Conservation (phyloP, 1,139 yeast genomes). For the Torulaspora globosa region DNA sequence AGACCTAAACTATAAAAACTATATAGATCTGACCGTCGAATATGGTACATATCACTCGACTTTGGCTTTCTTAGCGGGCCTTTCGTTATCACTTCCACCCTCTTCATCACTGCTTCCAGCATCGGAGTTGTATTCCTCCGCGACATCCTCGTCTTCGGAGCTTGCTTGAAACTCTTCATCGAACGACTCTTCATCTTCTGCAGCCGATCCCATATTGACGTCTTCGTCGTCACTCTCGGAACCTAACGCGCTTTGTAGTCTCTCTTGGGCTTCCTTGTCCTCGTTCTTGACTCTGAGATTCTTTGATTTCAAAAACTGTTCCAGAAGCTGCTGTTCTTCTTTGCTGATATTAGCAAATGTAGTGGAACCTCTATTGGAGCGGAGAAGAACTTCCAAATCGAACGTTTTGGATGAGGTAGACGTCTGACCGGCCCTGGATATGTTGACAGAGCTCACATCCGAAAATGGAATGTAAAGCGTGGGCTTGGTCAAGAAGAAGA, state of each 20-base stretch:
- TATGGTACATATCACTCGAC: slow-evolving; percentile 21
- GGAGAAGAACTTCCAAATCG: slow-evolving; percentile 75
- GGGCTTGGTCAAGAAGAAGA: slow-evolving; percentile 89
- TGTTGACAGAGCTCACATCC: slow-evolving; percentile 70
- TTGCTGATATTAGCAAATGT: slow-evolving; percentile 85
- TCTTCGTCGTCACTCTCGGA: slow-evolving; percentile 68
- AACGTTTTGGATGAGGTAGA: slow-evolving; percentile 83
- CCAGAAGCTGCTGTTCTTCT: slow-evolving; percentile 82
- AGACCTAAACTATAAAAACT: slow-evolving; percentile 5
- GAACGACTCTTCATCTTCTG: slow-evolving; percentile 64
- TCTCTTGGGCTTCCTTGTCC: slow-evolving; percentile 78
- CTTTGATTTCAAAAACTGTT: slow-evolving; percentile 70
- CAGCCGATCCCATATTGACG: slow-evolving; percentile 67
- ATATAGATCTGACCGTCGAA: neutral
- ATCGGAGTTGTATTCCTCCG: slow-evolving; percentile 85
- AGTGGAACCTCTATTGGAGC: slow-evolving; percentile 65
- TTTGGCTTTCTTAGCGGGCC: slow-evolving; percentile 37
- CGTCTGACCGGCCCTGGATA: slow-evolving; percentile 85
- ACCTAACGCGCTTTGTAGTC: slow-evolving; percentile 71
- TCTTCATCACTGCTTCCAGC: slow-evolving; percentile 48
- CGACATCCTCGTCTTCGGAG: slow-evolving; percentile 63
- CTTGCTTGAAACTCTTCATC: slow-evolving; percentile 66
- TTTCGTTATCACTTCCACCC: slow-evolving; percentile 42
- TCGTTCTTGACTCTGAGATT: slow-evolving; percentile 81
- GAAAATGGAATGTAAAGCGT: slow-evolving; percentile 85